These are phyloP conservation scores for Exophiala sideris DNA, from an alignment of 2,329 filamentous ascomycete species.

Conservation along the genomic window DNA sequence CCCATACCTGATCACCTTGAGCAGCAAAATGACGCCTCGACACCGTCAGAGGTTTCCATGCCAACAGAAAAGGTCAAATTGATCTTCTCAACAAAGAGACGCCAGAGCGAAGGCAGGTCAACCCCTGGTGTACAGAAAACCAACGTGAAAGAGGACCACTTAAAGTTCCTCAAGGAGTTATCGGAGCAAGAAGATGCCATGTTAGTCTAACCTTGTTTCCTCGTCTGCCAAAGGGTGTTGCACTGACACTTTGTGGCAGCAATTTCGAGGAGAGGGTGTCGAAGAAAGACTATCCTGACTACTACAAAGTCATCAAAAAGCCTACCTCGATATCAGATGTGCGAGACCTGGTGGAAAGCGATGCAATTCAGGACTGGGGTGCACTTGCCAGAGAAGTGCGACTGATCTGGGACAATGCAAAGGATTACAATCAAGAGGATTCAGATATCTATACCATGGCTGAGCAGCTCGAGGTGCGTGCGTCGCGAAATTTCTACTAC, in stretches of 20 bases:
- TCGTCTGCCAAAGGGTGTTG: background rate
- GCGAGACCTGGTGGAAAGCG: conserved; percentile 71
- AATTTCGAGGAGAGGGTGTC: conserved; percentile 62
- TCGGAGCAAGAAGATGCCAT: conserved; percentile 20
- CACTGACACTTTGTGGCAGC: conserved; percentile 23
- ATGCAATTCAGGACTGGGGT: conserved; percentile 77
- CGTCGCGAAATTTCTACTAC: conserved; percentile 5
- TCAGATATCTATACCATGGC: conserved; percentile 79
- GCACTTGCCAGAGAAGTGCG: conserved; percentile 76
- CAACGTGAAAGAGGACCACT: conserved; percentile 12
- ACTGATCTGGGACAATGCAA: conserved; percentile 82
- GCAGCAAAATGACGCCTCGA: conserved; percentile 15
- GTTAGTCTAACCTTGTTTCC: conserved; percentile 3
- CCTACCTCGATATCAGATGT: conserved; percentile 75
- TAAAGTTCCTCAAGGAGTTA: conserved; percentile 24
- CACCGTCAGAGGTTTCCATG: conserved; percentile 13
- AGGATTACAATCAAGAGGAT: conserved; percentile 85
- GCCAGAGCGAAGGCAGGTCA: conserved; percentile 19
- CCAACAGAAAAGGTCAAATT: conserved; percentile 24
- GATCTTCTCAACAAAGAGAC: conserved; percentile 17
- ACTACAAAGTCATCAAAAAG: conserved; percentile 78
- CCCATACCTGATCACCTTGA: conserved; percentile 59
- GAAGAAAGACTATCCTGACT: conserved; percentile 58
- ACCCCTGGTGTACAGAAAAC: conserved; percentile 6
- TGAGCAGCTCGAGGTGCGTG: conserved; percentile 69